phyloP scores from a whole-genome alignment of 2,329 filamentous ascomycete genomes.

The Setomelanomma holmii region DNA sequence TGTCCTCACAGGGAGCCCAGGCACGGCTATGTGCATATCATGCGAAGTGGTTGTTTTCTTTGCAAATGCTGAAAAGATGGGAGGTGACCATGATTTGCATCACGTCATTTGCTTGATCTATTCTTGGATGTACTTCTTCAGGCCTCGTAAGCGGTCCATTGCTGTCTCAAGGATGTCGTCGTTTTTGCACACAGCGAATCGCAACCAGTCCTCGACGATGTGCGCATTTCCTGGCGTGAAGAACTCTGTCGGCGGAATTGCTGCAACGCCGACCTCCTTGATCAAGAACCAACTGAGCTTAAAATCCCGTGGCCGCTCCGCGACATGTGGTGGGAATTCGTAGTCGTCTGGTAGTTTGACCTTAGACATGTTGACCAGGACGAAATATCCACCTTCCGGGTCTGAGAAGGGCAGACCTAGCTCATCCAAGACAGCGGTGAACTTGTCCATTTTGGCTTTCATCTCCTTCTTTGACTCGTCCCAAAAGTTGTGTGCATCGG shows the following conservation, averaged over 20 bases:
- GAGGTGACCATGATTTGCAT: not conserved
- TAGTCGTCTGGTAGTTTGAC: conserved; percentile 85
- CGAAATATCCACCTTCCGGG: conserved; percentile 96
- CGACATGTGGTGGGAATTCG: conserved; percentile 87
- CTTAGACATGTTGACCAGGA: conserved; percentile 90
- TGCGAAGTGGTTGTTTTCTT: not conserved
- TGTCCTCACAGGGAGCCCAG: too few relatives aligned
- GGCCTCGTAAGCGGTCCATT: conserved; percentile 56
- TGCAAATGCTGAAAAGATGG: conserved; percentile 8
- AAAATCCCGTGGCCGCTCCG: conserved; percentile 86
- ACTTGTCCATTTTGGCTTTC: conserved; percentile 85
- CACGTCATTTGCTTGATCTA: conserved; percentile 7
- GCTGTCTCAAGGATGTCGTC: conserved; percentile 72
- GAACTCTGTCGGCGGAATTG: conserved; percentile 96
- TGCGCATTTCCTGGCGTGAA: conserved; percentile 85
- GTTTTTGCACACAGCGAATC: conserved; percentile 96
- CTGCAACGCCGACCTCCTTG: conserved; percentile 92
- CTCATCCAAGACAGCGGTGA: conserved; percentile 71
- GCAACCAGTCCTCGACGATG: conserved; percentile 89
- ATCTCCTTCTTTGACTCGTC: conserved; percentile 82
- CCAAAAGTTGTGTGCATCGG: conserved; percentile 87
- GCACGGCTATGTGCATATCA: too few relatives aligned
- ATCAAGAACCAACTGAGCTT: conserved; percentile 97
- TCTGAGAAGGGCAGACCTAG: conserved; percentile 73
- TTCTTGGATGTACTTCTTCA: conserved; percentile 58